Conservation (phyloP, 169 alveolate species). For the Eimeria sp. region DNA sequence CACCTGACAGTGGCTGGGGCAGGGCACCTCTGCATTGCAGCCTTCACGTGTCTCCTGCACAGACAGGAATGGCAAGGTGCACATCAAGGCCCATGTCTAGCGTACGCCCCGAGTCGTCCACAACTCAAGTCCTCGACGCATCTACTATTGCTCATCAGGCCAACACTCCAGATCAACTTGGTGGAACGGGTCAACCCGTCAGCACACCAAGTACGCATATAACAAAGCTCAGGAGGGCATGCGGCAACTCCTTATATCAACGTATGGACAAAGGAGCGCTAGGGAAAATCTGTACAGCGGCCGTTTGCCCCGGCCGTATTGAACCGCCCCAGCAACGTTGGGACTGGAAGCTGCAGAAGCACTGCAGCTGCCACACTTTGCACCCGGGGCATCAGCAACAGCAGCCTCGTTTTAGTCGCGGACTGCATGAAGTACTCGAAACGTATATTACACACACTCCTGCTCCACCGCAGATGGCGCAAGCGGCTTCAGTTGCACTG, state of each 20-base stretch:
- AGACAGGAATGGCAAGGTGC: neutral
- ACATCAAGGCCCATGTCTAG: neutral
- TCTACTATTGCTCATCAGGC: neutral
- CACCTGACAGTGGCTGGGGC: slow-evolving; percentile 84
- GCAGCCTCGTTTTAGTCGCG: neutral
- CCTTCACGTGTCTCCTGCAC: slow-evolving; percentile 78
- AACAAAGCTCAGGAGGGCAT: neutral
- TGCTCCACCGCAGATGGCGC: neutral
- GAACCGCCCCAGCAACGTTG: too few relatives aligned
- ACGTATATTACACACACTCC: neutral
- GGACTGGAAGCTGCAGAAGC: too few relatives aligned
- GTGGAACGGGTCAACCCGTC: neutral
- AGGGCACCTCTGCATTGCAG: slow-evolving; percentile 86
- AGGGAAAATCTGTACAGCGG: too few relatives aligned
- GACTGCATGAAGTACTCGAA: neutral
- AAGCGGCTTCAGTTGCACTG: too few relatives aligned
- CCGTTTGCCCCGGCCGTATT: too few relatives aligned
- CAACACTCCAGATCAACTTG: neutral
- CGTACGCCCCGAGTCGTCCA: neutral
- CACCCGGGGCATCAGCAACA: too few relatives aligned
- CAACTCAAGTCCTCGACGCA: neutral
- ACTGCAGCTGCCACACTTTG: too few relatives aligned
- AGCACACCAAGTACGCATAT: neutral
- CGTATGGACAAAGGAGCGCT: neutral
- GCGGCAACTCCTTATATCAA: neutral